Evolutionary conservation across 106 monocot genomes (phyloP).

Genomic region (Apostasia ramifera): DNA sequence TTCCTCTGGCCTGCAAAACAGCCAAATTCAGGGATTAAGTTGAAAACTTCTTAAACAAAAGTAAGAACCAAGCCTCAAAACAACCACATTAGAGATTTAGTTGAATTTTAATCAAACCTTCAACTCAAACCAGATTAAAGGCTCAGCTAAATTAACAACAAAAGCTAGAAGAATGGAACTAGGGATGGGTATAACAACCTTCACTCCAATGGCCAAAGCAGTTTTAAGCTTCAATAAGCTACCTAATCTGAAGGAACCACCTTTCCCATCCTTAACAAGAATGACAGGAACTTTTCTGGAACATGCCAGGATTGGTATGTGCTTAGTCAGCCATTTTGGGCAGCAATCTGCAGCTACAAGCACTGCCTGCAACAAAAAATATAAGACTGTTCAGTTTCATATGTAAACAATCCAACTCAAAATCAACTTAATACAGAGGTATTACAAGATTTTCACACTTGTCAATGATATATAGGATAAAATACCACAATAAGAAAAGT

Average conservation of each 20-base stretch:
- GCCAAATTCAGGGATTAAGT: neutral
- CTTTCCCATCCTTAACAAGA: constrained; percentile 55
- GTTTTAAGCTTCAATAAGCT: constrained; percentile 78
- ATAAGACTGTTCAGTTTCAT: too few species aligned
- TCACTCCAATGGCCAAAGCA: constrained; percentile 74
- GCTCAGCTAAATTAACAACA: neutral
- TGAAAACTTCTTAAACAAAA: neutral
- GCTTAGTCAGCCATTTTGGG: constrained; percentile 64
- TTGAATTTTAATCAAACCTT: neutral
- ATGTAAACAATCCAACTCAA: too few species aligned
- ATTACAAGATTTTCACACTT: too few species aligned
- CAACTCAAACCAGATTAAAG: neutral
- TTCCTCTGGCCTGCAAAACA: constrained; percentile 40
- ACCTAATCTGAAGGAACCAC: constrained; percentile 75
- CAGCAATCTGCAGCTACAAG: constrained; percentile 74
- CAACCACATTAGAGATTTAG: neutral
- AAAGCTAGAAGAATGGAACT: neutral
- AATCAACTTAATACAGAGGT: too few species aligned
- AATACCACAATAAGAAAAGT: too few species aligned
- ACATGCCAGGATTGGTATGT: constrained; percentile 61
- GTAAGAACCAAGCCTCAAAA: neutral
- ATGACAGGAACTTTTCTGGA: constrained; percentile 67
- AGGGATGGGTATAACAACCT: constrained; percentile 34
- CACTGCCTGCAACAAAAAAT: constrained; percentile 41
- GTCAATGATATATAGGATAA: too few species aligned